Conservation (phyloP, 2,329 filamentous ascomycete genomes). For the Arthroderma sp. region DNA sequence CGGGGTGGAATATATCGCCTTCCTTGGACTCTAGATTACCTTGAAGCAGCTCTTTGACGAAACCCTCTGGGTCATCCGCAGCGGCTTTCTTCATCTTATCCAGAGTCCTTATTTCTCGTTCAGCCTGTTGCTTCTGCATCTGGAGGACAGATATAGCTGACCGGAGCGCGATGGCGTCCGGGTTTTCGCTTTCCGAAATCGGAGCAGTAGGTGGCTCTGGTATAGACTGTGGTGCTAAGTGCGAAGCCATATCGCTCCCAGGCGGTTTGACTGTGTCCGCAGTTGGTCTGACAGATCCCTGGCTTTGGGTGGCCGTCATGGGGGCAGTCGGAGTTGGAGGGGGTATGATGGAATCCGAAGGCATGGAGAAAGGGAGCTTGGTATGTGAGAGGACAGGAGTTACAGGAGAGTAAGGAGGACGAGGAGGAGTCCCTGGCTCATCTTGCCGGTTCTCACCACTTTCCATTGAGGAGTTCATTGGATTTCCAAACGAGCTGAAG, state of each 20-base stretch:
- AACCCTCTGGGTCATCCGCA: conserved; percentile 55
- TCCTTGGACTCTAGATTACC: conserved; percentile 43
- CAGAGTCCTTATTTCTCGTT: conserved; percentile 59
- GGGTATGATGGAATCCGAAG: neutral
- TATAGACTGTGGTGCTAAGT: conserved; percentile 13
- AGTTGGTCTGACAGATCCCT: neutral
- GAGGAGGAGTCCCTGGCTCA: conserved; percentile 26
- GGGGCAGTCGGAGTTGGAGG: neutral
- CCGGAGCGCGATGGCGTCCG: conserved; percentile 75
- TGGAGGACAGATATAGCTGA: conserved; percentile 78
- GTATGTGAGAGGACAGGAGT: conserved; percentile 29
- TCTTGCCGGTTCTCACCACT: conserved; percentile 7
- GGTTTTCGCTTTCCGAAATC: conserved; percentile 46
- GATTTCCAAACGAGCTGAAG: too few relatives aligned
- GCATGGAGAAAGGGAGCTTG: neutral
- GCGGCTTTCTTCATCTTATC: conserved; percentile 58
- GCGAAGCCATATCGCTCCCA: neutral
- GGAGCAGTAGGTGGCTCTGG: conserved; percentile 29
- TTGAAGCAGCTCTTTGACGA: conserved; percentile 52
- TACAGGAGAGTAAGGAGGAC: conserved; percentile 35
- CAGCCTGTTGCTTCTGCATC: conserved; percentile 66
- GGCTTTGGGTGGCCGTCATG: neutral
- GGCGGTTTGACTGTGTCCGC: too few relatives aligned
- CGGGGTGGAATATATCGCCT: conserved; percentile 23
- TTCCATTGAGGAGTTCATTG: conserved; percentile 3